Conservation (phyloP, 1,139 yeast species). For the Pichia inconspicua region DNA sequence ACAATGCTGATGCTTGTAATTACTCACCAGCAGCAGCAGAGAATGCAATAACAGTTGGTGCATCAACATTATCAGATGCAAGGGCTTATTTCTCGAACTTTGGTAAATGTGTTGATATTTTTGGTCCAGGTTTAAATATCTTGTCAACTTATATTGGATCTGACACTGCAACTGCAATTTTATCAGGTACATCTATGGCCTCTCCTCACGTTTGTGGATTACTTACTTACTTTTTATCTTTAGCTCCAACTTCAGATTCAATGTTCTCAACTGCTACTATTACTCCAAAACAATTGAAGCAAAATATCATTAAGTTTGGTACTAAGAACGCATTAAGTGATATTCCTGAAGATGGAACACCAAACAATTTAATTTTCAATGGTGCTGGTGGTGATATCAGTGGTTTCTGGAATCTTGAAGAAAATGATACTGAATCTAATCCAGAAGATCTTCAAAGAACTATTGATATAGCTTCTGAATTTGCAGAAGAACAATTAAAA, state of each 20-base stretch:
- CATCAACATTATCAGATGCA: slow-evolving; percentile 64
- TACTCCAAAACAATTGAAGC: slow-evolving; percentile 82
- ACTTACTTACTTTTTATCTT: slow-evolving; percentile 78
- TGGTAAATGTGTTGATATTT: slow-evolving; percentile 79
- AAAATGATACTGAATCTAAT: too few relatives aligned
- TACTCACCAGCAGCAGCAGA: slow-evolving; percentile 77
- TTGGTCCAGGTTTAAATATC: slow-evolving; percentile 78
- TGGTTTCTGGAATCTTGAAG: slow-evolving; percentile 51
- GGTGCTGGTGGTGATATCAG: slow-evolving; percentile 84
- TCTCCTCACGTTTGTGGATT: slow-evolving; percentile 95
- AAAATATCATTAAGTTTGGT: slow-evolving; percentile 75
- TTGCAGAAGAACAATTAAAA: slow-evolving; percentile 15
- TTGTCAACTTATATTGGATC: slow-evolving; percentile 85
- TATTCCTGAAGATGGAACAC: slow-evolving; percentile 64
- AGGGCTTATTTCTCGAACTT: slow-evolving; percentile 78
- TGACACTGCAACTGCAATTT: slow-evolving; percentile 72
- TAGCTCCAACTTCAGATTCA: slow-evolving; percentile 81
- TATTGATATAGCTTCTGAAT: slow-evolving; percentile 1
- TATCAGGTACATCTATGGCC: slow-evolving; percentile 99
- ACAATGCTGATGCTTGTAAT: slow-evolving; percentile 76
- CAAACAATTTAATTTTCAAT: slow-evolving; percentile 82
- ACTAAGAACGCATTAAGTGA: slow-evolving; percentile 62
- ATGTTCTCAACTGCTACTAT: slow-evolving; percentile 53
- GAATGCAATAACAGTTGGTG: slow-evolving; percentile 75
- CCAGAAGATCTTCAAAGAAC: slow-evolving; percentile 1